Percentiles rank a stretch among this genome's conserved stretches.
Evolutionary conservation across 768 basidiomycete genomes (phyloP).

Genomic region (Trametes cinnabarina): DNA sequence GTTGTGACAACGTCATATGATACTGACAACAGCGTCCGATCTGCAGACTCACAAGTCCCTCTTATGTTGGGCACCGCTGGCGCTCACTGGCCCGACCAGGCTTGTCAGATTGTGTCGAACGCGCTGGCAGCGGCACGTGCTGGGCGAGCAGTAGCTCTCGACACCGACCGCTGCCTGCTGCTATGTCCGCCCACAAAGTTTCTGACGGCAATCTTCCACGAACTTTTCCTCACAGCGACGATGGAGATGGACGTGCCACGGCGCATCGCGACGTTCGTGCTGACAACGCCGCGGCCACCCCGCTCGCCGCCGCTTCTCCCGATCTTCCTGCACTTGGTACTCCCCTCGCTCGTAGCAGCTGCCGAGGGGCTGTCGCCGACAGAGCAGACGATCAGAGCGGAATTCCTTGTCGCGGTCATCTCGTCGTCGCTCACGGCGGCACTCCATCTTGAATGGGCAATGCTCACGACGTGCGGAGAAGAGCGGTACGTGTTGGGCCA

Average conservation of each 20-base stretch:
- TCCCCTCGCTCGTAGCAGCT: conserved; percentile 56
- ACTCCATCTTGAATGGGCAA: conserved; percentile 69
- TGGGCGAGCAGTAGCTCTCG: conserved; percentile 62
- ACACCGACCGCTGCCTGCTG: conserved; percentile 65
- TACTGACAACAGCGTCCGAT: neutral
- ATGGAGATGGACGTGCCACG: conserved; percentile 60
- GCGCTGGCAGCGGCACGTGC: conserved; percentile 57
- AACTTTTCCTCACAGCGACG: conserved; percentile 49
- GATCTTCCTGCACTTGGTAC: conserved; percentile 65
- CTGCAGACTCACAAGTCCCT: neutral
- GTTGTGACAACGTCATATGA: neutral
- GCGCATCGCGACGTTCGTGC: conserved; percentile 64
- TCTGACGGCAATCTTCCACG: conserved; percentile 65
- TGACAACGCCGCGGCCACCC: conserved; percentile 58
- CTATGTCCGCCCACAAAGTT: conserved; percentile 58
- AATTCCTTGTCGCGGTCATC: conserved; percentile 63
- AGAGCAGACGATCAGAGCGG: conserved; percentile 55
- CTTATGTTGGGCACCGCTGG: neutral
- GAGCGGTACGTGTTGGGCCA: conserved; percentile 56
- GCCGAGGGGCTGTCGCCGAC: conserved; percentile 54
- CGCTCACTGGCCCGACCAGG: conserved; percentile 46
- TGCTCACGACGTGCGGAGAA: conserved; percentile 52
- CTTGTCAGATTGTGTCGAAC: conserved; percentile 53
- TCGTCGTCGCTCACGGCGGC: conserved; percentile 66
- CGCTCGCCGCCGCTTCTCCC: conserved; percentile 64